phyloP scores from a whole-genome alignment of 345 rosid species.

The Brassica carinata region DNA sequence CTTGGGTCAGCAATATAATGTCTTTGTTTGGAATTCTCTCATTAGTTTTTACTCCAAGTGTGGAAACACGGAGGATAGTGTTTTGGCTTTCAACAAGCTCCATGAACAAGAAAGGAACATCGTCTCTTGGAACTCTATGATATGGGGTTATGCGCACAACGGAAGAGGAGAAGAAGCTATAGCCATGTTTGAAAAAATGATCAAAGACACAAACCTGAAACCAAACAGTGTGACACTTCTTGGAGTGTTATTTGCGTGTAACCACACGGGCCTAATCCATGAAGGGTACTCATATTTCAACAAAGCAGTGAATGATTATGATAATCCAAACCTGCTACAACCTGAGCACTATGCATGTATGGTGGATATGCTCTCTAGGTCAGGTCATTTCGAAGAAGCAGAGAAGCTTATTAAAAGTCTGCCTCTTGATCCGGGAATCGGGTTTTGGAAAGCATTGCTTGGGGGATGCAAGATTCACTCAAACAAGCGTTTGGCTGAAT shows the following conservation, averaged over 20 bases:
- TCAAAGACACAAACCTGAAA: conserved; percentile 39
- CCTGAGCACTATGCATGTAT: conserved; percentile 78
- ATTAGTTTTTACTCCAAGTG: conserved; percentile 82
- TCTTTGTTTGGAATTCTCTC: conserved; percentile 62
- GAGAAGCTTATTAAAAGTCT: conserved; percentile 49
- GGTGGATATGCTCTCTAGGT: conserved; percentile 79
- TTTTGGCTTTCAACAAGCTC: conserved; percentile 52
- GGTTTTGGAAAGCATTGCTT: conserved; percentile 87
- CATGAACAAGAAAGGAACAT: conserved; percentile 39
- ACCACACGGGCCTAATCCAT: conserved; percentile 73
- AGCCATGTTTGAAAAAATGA: conserved; percentile 54
- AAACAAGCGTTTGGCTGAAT: conserved; percentile 51
- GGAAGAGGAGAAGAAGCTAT: conserved; percentile 76
- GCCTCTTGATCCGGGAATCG: conserved; percentile 75
- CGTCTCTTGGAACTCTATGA: conserved; percentile 78
- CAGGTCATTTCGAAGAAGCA: conserved; percentile 66
- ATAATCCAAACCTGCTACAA: conserved; percentile 46
- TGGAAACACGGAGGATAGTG: conserved; percentile 74
- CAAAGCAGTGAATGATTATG: conserved; percentile 36
- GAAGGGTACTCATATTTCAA: conserved; percentile 65
- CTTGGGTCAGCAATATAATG: conserved; percentile 42
- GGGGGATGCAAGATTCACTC: conserved; percentile 83
- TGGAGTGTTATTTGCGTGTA: conserved; percentile 76
- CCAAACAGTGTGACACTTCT: conserved; percentile 70
- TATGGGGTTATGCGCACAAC: conserved; percentile 80